Evolutionary conservation across 2,329 filamentous ascomycete genomes (phyloP).

Genomic region (Sphaerulina populicola): DNA sequence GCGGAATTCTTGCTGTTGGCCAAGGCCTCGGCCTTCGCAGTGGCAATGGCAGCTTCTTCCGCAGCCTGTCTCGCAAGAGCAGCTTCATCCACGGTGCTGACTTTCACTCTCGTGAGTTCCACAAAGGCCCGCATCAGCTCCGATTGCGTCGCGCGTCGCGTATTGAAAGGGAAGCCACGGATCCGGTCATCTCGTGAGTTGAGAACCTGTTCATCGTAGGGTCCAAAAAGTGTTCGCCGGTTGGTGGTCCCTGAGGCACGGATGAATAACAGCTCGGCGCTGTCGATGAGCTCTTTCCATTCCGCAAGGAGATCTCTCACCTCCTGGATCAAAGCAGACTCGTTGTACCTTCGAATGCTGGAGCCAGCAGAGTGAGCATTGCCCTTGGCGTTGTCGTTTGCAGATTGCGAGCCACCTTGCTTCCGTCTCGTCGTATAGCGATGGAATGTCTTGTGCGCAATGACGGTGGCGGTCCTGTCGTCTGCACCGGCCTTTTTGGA

Average conservation of each 20-base stretch:
- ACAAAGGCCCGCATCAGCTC: constrained; percentile 93
- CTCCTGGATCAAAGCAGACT: constrained; percentile 80
- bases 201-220: constrained; percentile 81
- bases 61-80: constrained; percentile 45
- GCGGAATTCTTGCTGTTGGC: constrained; percentile 41
- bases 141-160: constrained; percentile 79
- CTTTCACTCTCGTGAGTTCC: constrained; percentile 83
- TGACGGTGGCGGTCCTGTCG: constrained; percentile 75
- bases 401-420: constrained; percentile 89
- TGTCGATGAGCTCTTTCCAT: constrained; percentile 81
- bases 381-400: constrained; percentile 89
- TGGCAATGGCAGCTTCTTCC: constrained; percentile 38
- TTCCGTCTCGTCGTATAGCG: constrained; percentile 93
- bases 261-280: constrained; percentile 76
- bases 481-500: constrained; percentile 63
- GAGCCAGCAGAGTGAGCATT: constrained; percentile 90
- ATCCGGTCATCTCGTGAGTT: constrained; percentile 69
- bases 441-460: constrained; percentile 96
- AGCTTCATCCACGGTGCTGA: constrained; percentile 65
- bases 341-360: constrained; percentile 83
- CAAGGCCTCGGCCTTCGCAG: constrained; percentile 32
- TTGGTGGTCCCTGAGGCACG: constrained; percentile 83
- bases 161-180: constrained; percentile 87
- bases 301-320: constrained; percentile 70
- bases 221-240: constrained; percentile 76